A percentile compares a stretch with the other conserved stretches of the same genome.
These are phyloP conservation scores for Calocera viscosa DNA, from an alignment of 768 basidiomycete genomes.

Conservation along the genomic window DNA sequence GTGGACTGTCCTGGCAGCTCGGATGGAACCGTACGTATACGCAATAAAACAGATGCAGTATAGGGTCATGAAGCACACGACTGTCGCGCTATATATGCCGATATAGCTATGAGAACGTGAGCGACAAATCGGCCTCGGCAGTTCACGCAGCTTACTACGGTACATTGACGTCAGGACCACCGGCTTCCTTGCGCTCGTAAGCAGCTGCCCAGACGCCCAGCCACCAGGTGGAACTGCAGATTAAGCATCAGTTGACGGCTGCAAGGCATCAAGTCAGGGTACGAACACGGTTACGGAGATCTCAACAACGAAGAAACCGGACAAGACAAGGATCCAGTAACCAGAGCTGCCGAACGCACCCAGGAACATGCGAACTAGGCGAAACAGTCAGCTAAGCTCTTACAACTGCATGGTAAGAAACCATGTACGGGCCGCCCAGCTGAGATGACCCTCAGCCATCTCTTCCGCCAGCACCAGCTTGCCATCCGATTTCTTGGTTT, in stretches of 20 bases:
- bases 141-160: background rate
- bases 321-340: background rate
- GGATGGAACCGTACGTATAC: constrained; percentile 23
- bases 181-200: constrained; percentile 16
- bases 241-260: background rate
- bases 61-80: constrained; percentile 15
- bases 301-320: background rate
- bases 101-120: constrained; percentile 25
- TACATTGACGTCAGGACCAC: constrained; percentile 22
- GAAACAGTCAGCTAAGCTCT: constrained; percentile 22
- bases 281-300: background rate
- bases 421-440: constrained; percentile 12
- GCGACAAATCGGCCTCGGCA: constrained; percentile 11
- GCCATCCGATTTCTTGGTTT: background rate
- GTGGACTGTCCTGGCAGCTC: constrained; percentile 23
- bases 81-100: constrained; percentile 23
- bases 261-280: background rate
- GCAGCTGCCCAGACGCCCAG: background rate
- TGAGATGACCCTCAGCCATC: background rate
- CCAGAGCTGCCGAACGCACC: background rate
- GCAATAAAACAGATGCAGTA: constrained; percentile 10
- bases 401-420: constrained; percentile 20
- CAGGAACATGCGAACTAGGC: background rate
- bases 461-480: background rate
- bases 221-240: background rate